These are phyloP conservation scores for Colletotrichum tanaceti DNA, from an alignment of 2,329 filamentous ascomycete species.

Conservation along the genomic window DNA sequence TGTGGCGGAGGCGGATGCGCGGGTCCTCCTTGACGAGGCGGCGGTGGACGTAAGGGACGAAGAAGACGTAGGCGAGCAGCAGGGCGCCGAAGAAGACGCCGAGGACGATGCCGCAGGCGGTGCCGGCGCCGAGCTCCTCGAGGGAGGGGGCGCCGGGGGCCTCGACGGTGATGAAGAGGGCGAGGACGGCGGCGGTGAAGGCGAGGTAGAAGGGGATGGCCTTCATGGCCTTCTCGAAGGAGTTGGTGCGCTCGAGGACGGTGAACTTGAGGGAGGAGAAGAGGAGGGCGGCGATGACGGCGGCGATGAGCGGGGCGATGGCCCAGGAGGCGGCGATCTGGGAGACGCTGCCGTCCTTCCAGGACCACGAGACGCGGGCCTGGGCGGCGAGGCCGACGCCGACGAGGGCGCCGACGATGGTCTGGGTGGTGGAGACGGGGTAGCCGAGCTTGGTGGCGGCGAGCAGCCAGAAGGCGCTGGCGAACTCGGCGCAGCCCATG, in stretches of 20 bases:
- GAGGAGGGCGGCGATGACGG: slow-evolving; percentile 39
- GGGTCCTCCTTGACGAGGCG: slow-evolving; percentile 49
- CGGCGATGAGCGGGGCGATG: slow-evolving; percentile 42
- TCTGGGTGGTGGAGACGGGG: slow-evolving; percentile 38
- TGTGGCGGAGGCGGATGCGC: slow-evolving; percentile 49
- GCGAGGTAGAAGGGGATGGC: slow-evolving; percentile 45
- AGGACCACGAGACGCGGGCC: slow-evolving; percentile 43
- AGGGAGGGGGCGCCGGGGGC: slow-evolving; percentile 43
- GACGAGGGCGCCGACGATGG: slow-evolving; percentile 38
- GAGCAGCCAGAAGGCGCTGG: slow-evolving; percentile 38
- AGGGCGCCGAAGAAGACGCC: slow-evolving; percentile 49
- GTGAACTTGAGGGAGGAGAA: slow-evolving; percentile 41
- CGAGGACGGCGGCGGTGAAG: slow-evolving; percentile 43
- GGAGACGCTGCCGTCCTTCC: slow-evolving; percentile 41
- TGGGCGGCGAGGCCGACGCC: slow-evolving; percentile 47
- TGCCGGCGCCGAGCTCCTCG: slow-evolving; percentile 49
- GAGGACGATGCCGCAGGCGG: slow-evolving; percentile 46
- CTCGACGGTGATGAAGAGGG: slow-evolving; percentile 44
- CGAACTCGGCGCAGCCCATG: slow-evolving; percentile 39
- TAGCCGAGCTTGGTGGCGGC: slow-evolving; percentile 37
- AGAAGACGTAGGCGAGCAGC: slow-evolving; percentile 49
- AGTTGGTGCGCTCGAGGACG: slow-evolving; percentile 38
- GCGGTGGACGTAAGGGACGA: slow-evolving; percentile 52
- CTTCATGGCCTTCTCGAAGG: slow-evolving; percentile 41
- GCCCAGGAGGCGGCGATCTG: slow-evolving; percentile 44